Percentiles rank a stretch among this genome's conserved stretches.
Conservation (phyloP, 345 rosid genomes). For the Isatis tinctoria region DNA sequence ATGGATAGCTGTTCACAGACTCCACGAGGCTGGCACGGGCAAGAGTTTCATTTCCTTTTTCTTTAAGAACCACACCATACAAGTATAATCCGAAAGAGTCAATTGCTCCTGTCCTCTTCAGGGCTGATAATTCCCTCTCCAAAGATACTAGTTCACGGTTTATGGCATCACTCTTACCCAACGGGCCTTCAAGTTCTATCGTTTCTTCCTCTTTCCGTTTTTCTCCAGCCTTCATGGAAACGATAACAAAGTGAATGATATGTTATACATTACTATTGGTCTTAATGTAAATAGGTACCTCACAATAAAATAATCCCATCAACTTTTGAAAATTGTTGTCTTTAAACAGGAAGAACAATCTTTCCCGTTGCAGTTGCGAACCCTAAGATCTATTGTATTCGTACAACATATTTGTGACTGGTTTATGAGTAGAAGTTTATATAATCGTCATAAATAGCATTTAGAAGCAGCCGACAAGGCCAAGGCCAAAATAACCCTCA, state of each 20-base stretch:
- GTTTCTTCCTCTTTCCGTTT: conserved; percentile 95
- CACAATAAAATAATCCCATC: not conserved
- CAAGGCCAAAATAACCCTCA: not conserved
- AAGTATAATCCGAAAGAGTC: conserved; percentile 88
- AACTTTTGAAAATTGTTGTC: not conserved
- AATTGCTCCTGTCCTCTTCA: conserved; percentile 62
- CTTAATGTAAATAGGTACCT: not conserved
- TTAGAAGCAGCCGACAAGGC: not conserved
- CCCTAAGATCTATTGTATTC: not conserved
- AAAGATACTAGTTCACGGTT: conserved; percentile 73
- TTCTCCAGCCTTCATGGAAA: conserved; percentile 73
- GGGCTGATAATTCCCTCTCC: conserved; percentile 74
- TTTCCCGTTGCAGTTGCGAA: not conserved
- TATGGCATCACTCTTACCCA: conserved; percentile 71
- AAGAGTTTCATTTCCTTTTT: conserved; percentile 73
- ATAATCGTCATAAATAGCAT: not conserved
- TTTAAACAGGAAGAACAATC: not conserved
- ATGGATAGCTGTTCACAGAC: conserved; percentile 90
- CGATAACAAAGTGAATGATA: not conserved
- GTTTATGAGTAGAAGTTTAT: not conserved
- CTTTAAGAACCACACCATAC: conserved; percentile 87
- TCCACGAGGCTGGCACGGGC: conserved; percentile 74
- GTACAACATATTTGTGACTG: not conserved
- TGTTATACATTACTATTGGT: not conserved
- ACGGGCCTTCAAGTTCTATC: conserved; percentile 86